These are phyloP conservation scores for Stentor coeruleus DNA, from an alignment of 73 alveolate species.

Conservation along the genomic window DNA sequence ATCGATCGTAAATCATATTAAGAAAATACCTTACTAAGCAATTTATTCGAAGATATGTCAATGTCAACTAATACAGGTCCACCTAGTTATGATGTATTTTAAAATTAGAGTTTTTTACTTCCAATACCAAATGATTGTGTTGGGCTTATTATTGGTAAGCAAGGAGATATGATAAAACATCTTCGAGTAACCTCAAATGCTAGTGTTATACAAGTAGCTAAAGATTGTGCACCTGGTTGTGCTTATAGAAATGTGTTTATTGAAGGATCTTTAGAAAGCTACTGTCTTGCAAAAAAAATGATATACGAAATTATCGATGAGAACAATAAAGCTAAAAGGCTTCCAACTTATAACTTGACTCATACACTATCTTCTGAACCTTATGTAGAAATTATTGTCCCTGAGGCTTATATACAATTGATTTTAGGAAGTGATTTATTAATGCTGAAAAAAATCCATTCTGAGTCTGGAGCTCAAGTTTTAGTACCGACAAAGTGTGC, in stretches of 20 bases:
- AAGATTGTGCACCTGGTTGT: slow-evolving; percentile 67
- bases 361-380: slow-evolving; percentile 23
- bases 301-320: slow-evolving; percentile 61
- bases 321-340: slow-evolving; percentile 23
- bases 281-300: slow-evolving; percentile 63
- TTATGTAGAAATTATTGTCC: slow-evolving; percentile 7
- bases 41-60: slow-evolving; percentile 20
- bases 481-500: slow-evolving; percentile 21
- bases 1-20: background rate
- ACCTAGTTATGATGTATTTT: background rate
- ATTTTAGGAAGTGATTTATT: background rate
- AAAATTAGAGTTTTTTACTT: slow-evolving; percentile 10
- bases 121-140: slow-evolving; percentile 90
- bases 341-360: slow-evolving; percentile 17
- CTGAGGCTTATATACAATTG: slow-evolving; percentile 13
- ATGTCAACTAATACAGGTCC: slow-evolving; percentile 25
- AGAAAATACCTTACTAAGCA: background rate
- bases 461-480: slow-evolving; percentile 27
- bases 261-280: slow-evolving; percentile 67
- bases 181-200: slow-evolving; percentile 64
- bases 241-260: slow-evolving; percentile 60
- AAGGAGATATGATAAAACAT: slow-evolving; percentile 77
- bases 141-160: slow-evolving; percentile 79
- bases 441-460: background rate
- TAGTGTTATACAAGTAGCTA: slow-evolving; percentile 71